Evolutionary conservation across 1,284 basidiomycete species (phyloP).

Genomic region (Wallemia mellicola): DNA sequence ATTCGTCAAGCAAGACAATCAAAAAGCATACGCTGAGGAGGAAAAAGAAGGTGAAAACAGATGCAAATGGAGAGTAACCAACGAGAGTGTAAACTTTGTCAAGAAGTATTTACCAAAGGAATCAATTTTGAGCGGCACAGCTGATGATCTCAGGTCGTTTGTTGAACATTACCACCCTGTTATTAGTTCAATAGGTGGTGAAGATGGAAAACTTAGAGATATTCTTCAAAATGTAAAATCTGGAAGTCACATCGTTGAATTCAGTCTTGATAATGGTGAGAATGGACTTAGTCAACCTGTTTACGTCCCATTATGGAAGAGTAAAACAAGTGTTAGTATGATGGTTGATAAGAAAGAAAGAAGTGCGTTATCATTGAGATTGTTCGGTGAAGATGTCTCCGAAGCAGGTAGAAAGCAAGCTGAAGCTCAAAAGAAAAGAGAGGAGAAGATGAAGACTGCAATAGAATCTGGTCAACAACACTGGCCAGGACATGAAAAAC

Average conservation of each 20-base stretch:
- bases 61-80: constrained; percentile 34
- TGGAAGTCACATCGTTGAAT: constrained; percentile 42
- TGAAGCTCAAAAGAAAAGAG: neutral
- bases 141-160: constrained; percentile 32
- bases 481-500: no score
- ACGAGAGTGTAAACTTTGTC: constrained; percentile 56
- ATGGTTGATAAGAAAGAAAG: constrained; percentile 82
- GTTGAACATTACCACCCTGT: constrained; percentile 50
- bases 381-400: constrained; percentile 48
- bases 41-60: constrained; percentile 7
- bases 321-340: constrained; percentile 45
- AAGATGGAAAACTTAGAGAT: neutral
- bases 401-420: constrained; percentile 17
- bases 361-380: constrained; percentile 41
- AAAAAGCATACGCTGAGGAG: constrained; percentile 13
- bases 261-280: constrained; percentile 26
- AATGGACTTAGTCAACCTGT: constrained; percentile 41
- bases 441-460: neutral
- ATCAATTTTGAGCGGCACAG: constrained; percentile 29
- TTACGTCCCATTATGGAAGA: constrained; percentile 67
- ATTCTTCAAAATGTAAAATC: constrained; percentile 17
- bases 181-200: constrained; percentile 5
- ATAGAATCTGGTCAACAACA: neutral
- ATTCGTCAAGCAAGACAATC: constrained; percentile 25
- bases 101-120: constrained; percentile 40